Conservation (phyloP, 805 yeast species). For the Metschnikowia chrysomelidarum region DNA sequence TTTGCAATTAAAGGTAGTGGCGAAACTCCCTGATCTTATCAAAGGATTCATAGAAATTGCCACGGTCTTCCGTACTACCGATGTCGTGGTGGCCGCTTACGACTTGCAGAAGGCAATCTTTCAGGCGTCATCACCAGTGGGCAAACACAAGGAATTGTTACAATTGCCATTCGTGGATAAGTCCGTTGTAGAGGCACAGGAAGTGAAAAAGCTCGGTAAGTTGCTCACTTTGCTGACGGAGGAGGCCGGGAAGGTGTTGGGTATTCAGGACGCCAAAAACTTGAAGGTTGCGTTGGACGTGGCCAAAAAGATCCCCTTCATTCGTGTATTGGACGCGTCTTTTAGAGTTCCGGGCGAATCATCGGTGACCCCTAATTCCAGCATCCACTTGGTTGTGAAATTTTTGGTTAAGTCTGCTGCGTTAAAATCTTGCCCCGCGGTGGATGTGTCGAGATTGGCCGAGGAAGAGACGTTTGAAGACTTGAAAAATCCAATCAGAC, state of each 20-base stretch:
- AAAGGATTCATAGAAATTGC: constrained; percentile 79
- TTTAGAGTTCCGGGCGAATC: constrained; percentile 88
- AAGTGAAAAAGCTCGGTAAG: constrained; percentile 66
- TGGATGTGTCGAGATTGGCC: constrained; percentile 39
- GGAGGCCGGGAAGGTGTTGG: constrained; percentile 55
- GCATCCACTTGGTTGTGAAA: constrained; percentile 72
- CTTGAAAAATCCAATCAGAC: constrained; percentile 66
- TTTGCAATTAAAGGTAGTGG: constrained; percentile 54
- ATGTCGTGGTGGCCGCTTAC: constrained; percentile 55
- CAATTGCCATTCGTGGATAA: constrained; percentile 77
- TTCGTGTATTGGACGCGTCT: constrained; percentile 65
- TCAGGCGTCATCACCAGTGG: constrained; percentile 67
- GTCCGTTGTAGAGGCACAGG: constrained; percentile 40
- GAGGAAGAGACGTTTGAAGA: constrained; percentile 66
- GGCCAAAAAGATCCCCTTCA: constrained; percentile 64
- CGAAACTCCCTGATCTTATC: constrained; percentile 63
- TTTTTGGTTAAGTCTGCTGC: constrained; percentile 72
- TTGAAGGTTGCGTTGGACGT: constrained; percentile 50
- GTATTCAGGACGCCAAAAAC: constrained; percentile 46
- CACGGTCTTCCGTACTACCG: constrained; percentile 70
- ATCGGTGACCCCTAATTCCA: constrained; percentile 60
- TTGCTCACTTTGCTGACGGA: constrained; percentile 57
- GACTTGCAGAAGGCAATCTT: constrained; percentile 69
- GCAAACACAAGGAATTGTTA: constrained; percentile 58
- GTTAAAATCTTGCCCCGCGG: constrained; percentile 54